Percentiles rank a stretch among this genome's conserved stretches.
phyloP scores from a whole-genome alignment of 2,329 filamentous ascomycete species.

The Cladosporium sp. region DNA sequence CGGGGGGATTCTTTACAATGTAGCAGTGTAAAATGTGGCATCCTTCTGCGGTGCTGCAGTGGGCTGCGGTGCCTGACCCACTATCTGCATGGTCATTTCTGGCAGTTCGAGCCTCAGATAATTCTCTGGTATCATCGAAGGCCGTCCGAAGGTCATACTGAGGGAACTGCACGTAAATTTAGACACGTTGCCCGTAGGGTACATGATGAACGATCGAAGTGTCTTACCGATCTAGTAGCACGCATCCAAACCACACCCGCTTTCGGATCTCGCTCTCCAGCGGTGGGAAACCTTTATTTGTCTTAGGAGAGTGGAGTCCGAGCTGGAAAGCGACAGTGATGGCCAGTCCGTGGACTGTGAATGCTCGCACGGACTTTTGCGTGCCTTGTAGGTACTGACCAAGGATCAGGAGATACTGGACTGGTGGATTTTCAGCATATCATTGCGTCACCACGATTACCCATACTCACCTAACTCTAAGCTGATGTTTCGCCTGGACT shows the following conservation, averaged over 20 bases:
- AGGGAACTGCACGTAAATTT: neutral
- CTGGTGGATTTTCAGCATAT: constrained; percentile 18
- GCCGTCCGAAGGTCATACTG: neutral
- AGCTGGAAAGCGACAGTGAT: constrained; percentile 50
- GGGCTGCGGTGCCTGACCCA: neutral
- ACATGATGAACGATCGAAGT: neutral
- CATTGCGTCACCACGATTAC: neutral
- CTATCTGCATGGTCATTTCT: neutral
- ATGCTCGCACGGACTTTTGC: constrained; percentile 50
- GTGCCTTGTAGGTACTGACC: constrained; percentile 53
- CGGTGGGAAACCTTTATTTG: neutral
- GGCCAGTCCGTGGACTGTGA: constrained; percentile 51
- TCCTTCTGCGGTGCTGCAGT: neutral
- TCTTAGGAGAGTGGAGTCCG: constrained; percentile 44
- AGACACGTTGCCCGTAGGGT: neutral
- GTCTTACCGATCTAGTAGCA: neutral
- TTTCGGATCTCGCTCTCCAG: neutral
- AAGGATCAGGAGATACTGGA: constrained; percentile 48
- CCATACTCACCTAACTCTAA: constrained; percentile 35
- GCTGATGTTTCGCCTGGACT: constrained; percentile 40
- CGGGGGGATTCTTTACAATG: neutral
- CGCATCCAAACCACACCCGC: neutral
- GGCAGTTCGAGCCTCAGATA: neutral
- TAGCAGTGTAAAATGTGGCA: neutral
- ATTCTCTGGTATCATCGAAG: constrained; percentile 2